Base-by-base conservation (phyloP, 177 flowering plant species). In the Tripterygium wilfordii region DNA sequence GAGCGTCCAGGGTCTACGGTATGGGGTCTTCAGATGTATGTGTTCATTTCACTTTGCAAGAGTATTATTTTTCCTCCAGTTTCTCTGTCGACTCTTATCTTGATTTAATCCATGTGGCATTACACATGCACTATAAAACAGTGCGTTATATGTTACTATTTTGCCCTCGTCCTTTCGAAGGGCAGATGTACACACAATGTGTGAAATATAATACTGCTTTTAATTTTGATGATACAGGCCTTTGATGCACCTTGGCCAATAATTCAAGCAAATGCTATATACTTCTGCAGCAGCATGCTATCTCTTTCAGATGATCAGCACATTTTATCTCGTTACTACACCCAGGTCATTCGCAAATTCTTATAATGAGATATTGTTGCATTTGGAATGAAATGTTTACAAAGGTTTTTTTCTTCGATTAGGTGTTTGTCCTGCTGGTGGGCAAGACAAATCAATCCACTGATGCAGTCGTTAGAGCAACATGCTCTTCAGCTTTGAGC, bases 201-300 rank as follows among this genome's bases (percentile, higher is more conserved):
- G n/a, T n/a, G n/a, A n/a, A n/a, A n/a, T n/a, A n/a, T n/a, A n/a
- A n/a, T n/a, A n/a, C n/a, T n/a, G n/a, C 12, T 33, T 36, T n/a
- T 20, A 35, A 38, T 45, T 19, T 33, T 53, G 4, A 30, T 58
- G 60, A 22, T 62, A 56, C 80, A 92, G 99, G 96, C 96, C 55
- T 86, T 84, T 61, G 97, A 89, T 71, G 82, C 96, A 48, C 89
- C 92, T 42, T 92, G 96, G 91, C 83, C 99, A 10, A 62, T 70
- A 20, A 81, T 92, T 52, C 97, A 92, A 57, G 99, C 97, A 46
- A 92, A 92, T 68, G 99, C 97, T 21, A 72, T 92, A 36, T 81
- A 83, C 70, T 75, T 86, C 54, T 73, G 77, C 38, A 61, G 89
- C 63, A 65, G 83, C 72, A 56, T 92, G 58, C 64, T 92, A 5